Evolutionary conservation across 1,139 yeast genomes (phyloP), one percentile per base, ranked within the genome.

Genomic region (Casaregolazyma lundiana): DNA sequence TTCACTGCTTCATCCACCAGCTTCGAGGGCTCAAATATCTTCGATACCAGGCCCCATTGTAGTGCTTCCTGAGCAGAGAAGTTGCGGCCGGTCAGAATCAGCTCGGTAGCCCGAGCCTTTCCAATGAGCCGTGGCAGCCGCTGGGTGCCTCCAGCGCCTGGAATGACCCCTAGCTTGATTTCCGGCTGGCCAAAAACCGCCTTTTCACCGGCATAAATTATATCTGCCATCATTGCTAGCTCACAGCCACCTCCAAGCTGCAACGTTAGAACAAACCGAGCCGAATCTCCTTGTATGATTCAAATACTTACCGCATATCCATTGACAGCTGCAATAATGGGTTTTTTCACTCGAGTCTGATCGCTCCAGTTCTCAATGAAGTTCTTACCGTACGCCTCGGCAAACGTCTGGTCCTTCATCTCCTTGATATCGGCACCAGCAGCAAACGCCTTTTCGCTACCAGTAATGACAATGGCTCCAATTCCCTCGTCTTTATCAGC

Each of bases 341-440:
- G 80, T 58, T 74, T 71, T 47, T 63, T 61, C 50, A 69, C 60
- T 17, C 54, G 40, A 50, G 62, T 53, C 56, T 64, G 55, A 44
- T 67, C 61, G 39, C 66, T 61, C 75, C 75, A 71, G 47, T 53
- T 50, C 48, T 61, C 66, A 48, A 70, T 67, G 55, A 66, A 70
- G 53, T 67, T 64, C 39, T 55, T 53, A 38, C 61, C 63, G 44
- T 60, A 67, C 22, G 65, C 72, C 34, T 65, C 64, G 39, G 71
- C 67, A 46, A 66, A 66, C 6, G 68, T 55, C 57, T 62, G 57
- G 52, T 62, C 65, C 53, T 67, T 62, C 77, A 75, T 73, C 58
- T 74, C 77, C 61, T 73, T 73, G 61, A 75, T 75, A 51, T 75
- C 79, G 13, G 79, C 79, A 21, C 79, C 79, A 8, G 79, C 78